Evolutionary conservation across 2,329 filamentous ascomycete species (phyloP).

Genomic region (Fusarium robinianum): DNA sequence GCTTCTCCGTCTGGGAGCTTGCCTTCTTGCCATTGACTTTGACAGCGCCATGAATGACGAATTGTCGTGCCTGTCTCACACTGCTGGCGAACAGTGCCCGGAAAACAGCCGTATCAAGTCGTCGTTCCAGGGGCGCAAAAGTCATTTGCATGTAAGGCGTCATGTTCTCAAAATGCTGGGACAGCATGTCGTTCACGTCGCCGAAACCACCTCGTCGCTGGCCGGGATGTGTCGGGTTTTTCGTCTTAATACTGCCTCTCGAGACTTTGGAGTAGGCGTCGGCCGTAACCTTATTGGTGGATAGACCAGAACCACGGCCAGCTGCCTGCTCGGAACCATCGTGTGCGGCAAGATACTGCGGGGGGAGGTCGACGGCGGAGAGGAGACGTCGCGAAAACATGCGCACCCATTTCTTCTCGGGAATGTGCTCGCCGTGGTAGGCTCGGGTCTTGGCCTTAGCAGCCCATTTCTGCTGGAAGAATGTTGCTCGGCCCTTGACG

Average conservation of each 20-base stretch:
- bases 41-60: slow-evolving; percentile 89
- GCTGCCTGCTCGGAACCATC: slow-evolving; percentile 84
- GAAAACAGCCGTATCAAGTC: slow-evolving; percentile 94
- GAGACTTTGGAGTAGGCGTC: slow-evolving; percentile 42
- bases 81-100: slow-evolving; percentile 93
- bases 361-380: slow-evolving; percentile 84
- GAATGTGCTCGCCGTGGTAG: slow-evolving; percentile 95
- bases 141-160: slow-evolving; percentile 97
- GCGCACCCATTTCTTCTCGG: slow-evolving; percentile 90
- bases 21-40: slow-evolving; percentile 98
- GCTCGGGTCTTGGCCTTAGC: slow-evolving; percentile 82
- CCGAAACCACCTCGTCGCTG: slow-evolving; percentile 35
- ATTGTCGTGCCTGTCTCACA: slow-evolving; percentile 88
- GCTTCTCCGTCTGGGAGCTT: slow-evolving; percentile 29
- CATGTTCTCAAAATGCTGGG: slow-evolving; percentile 46
- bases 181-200: slow-evolving; percentile 42
- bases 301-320: slow-evolving; percentile 77
- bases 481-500: slow-evolving; percentile 59
- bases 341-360: slow-evolving; percentile 73
- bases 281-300: slow-evolving; percentile 40
- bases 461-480: slow-evolving; percentile 98
- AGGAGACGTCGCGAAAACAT: slow-evolving; percentile 85
- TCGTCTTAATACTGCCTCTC: slow-evolving; percentile 19
- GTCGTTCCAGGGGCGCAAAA: slow-evolving; percentile 86
- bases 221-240: slow-evolving; percentile 28